Conservation (phyloP, 225 moss, liverwort and hornwort genomes). For the Ulota crispa region DNA sequence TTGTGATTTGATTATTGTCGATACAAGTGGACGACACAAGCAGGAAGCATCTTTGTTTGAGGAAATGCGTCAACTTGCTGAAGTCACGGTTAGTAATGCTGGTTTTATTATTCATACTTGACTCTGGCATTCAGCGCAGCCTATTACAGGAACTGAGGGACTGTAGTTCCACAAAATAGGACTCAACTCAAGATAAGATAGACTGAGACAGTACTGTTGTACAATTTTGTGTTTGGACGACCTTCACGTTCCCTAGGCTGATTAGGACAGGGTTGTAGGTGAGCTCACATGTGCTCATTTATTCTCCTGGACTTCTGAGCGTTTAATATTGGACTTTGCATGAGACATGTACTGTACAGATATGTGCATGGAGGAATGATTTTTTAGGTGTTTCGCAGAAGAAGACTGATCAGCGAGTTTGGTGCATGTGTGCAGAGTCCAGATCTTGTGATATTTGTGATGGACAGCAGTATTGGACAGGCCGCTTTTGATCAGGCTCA, state of each 20-base stretch:
- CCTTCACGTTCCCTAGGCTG: not conserved
- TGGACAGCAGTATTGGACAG: conserved; percentile 93
- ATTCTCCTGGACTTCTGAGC: not conserved
- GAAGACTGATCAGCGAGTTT: conserved; percentile 1
- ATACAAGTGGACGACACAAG: conserved; percentile 91
- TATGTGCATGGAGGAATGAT: not conserved
- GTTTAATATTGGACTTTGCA: not conserved
- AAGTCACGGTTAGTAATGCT: conserved; percentile 65
- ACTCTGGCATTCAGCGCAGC: not conserved
- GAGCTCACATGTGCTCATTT: not conserved
- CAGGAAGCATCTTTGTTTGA: conserved; percentile 94
- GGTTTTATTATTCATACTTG: not conserved
- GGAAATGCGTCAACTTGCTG: conserved; percentile 93
- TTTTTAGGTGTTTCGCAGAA: not conserved
- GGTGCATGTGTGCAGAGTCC: conserved; percentile 61
- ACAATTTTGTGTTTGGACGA: not conserved
- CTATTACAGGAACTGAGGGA: not conserved
- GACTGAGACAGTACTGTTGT: not conserved
- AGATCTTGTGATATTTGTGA: conserved; percentile 88
- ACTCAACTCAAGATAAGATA: not conserved
- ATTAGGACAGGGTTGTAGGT: not conserved
- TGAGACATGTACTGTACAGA: not conserved
- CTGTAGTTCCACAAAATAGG: not conserved
- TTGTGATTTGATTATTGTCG: conserved; percentile 91
- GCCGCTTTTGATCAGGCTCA: conserved; percentile 94